Evolutionary conservation across 2,329 filamentous ascomycete genomes (phyloP), one percentile per base, ranked within the genome.

Genomic region (Calonectria hawksworthii): DNA sequence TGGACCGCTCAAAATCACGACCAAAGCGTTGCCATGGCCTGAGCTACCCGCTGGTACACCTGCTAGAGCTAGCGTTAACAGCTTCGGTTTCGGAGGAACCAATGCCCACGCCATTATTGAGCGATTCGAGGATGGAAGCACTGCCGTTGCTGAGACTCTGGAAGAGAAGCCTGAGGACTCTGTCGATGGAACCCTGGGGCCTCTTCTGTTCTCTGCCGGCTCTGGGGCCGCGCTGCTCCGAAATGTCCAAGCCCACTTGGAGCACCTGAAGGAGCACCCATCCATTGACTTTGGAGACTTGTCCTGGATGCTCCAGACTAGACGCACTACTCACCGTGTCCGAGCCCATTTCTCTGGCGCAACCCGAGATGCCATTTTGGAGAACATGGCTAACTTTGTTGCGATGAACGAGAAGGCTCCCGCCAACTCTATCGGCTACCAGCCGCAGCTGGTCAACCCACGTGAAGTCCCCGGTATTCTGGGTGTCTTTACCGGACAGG

Each of bases 71-170:
- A 81, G 79, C 61, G 75, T 84, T 41, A 83, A 84, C 70, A 80
- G 80, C 18, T 83, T 78, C 51, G 87, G 87, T 0, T 88, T 86
- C 61, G 87, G 85, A 23, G 86, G 84, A 32, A 85, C 87, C n/a
- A 89, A 88, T 74, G 85, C 84, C 2, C 87, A 88, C 70, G 83
- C 83, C 0, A 85, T 89, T 13, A 74, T 87, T 9, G 84, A 85
- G 61, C 16, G 61, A 11, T 65, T 50, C 28, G 41, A 65, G 7
- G 36, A 41, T 41, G 56, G 9, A 28, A 63, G 18, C 56, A 21
- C n/a, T 13, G 18, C 23, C 23, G 18, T 13, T 23, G 13, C 56
- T 21, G 34, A 41, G 21, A 36, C n/a, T 26, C 34, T 18, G n/a
- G 34, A 10, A 5, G 56, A 63, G 56, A 63, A 41, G 23, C 34